Evolutionary conservation across 2,329 filamentous ascomycete genomes (phyloP).

Genomic region (Sarocladiaceae sp.): DNA sequence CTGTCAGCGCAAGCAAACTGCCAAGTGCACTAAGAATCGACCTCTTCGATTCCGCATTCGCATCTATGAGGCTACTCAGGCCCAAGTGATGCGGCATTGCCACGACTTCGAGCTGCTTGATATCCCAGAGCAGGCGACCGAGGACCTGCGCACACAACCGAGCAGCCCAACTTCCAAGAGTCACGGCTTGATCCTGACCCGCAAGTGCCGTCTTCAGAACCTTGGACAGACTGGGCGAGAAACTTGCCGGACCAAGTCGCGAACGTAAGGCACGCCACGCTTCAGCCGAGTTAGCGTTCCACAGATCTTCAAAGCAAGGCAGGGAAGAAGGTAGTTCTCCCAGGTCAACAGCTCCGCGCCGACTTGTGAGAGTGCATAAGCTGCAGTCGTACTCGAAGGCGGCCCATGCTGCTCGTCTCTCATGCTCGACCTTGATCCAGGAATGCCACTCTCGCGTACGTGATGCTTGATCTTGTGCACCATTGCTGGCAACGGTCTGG

Average conservation of each 20-base stretch:
- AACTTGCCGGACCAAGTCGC: constrained; percentile 12
- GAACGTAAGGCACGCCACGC: constrained; percentile 19
- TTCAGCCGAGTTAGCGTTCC: constrained; percentile 23
- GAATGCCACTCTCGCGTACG: constrained; percentile 18
- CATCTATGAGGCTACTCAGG: constrained; percentile 14
- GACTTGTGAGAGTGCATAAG: constrained; percentile 23
- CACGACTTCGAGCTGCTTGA: constrained; percentile 23
- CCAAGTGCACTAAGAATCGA: constrained; percentile 18
- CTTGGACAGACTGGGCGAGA: constrained; percentile 13
- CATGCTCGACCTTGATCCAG: constrained; percentile 21
- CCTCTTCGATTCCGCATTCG: constrained; percentile 19
- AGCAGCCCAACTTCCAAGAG: constrained; percentile 20
- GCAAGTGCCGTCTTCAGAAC: constrained; percentile 15
- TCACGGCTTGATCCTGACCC: background rate
- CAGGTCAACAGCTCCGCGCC: constrained; percentile 23
- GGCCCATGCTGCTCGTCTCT: constrained; percentile 22
- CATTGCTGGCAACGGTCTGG: background rate
- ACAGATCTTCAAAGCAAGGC: constrained; percentile 23
- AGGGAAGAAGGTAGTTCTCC: constrained; percentile 22
- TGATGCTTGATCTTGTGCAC: background rate
- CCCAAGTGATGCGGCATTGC: constrained; percentile 21
- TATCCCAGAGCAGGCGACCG: constrained; percentile 25
- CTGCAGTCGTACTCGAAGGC: constrained; percentile 29
- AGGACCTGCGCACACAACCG: constrained; percentile 24
- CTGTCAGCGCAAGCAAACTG: constrained; percentile 16